A percentile compares a stretch with the other conserved stretches of the same genome.
These are phyloP conservation scores for Aureobasidium uvarum DNA, from an alignment of 2,329 filamentous ascomycete species.

Conservation along the genomic window DNA sequence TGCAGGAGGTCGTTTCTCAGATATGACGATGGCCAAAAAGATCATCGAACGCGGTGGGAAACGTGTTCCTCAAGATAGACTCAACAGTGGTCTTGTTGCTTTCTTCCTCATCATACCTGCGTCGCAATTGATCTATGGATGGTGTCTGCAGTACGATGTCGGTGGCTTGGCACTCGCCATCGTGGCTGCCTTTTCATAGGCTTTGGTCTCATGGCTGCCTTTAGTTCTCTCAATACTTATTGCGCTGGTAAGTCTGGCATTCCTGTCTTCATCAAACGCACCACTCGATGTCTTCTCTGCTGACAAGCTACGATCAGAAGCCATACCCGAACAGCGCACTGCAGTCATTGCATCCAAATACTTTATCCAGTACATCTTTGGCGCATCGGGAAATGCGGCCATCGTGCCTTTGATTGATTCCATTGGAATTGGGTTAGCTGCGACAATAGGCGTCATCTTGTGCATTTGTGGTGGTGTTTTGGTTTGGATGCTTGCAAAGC, in stretches of 20 bases:
- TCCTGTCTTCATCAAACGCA: too few species aligned
- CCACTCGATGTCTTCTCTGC: too few species aligned
- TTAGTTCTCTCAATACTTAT: slow-evolving; percentile 71
- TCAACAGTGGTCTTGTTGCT: slow-evolving; percentile 57
- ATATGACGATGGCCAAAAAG: slow-evolving; percentile 63
- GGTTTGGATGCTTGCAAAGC: slow-evolving; percentile 50
- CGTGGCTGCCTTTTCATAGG: slow-evolving; percentile 69
- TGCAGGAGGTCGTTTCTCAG: slow-evolving; percentile 65
- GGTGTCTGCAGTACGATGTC: slow-evolving; percentile 53
- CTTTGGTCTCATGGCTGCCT: slow-evolving; percentile 67
- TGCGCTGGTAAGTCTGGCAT: slow-evolving; percentile 50
- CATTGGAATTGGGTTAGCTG: slow-evolving; percentile 75
- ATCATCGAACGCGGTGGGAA: slow-evolving; percentile 55
- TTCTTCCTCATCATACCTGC: slow-evolving; percentile 55
- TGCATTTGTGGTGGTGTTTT: slow-evolving; percentile 44
- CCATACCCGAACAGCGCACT: slow-evolving; percentile 66
- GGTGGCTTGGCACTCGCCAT: slow-evolving; percentile 60
- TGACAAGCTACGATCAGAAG: slow-evolving; percentile 49
- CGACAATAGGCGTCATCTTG: slow-evolving; percentile 61
- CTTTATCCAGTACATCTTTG: slow-evolving; percentile 70
- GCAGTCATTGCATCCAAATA: slow-evolving; percentile 74
- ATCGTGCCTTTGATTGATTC: slow-evolving; percentile 67
- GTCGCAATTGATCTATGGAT: slow-evolving; percentile 65
- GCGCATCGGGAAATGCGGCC: slow-evolving; percentile 63
- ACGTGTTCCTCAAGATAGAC: slow-evolving; percentile 64